Evolutionary conservation across 352 stramenopile genomes (phyloP).

Genomic region (Phytophthora quininea): DNA sequence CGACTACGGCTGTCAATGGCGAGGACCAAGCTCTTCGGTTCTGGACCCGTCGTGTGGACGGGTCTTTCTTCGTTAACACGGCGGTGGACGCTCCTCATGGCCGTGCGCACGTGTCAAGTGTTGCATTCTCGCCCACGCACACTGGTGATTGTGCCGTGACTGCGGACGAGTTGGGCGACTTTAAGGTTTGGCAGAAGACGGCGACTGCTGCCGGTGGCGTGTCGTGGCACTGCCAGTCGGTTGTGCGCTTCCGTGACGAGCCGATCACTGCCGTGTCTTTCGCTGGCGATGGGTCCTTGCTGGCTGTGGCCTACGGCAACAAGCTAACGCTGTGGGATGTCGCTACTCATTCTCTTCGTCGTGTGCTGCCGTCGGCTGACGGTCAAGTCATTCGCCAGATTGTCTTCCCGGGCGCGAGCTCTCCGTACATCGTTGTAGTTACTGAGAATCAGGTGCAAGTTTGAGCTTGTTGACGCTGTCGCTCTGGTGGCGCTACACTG

Average conservation of each 20-base stretch:
- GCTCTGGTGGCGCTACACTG: slow-evolving; percentile 76
- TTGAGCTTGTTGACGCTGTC: slow-evolving; percentile 71
- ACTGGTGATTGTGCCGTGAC: slow-evolving; percentile 62
- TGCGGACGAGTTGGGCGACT: slow-evolving; percentile 69
- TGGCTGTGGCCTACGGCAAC: slow-evolving; percentile 83
- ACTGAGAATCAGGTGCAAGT: slow-evolving; percentile 69
- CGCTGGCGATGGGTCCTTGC: slow-evolving; percentile 75
- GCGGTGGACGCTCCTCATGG: slow-evolving; percentile 82
- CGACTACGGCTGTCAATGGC: slow-evolving; percentile 22
- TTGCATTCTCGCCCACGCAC: slow-evolving; percentile 57
- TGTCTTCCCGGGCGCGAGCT: slow-evolving; percentile 60
- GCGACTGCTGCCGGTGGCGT: slow-evolving; percentile 9
- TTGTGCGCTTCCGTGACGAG: slow-evolving; percentile 76
- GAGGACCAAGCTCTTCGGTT: slow-evolving; percentile 76
- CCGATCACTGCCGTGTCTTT: slow-evolving; percentile 77
- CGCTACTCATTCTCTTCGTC: slow-evolving; percentile 69
- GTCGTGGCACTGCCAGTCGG: slow-evolving; percentile 80
- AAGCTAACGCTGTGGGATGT: slow-evolving; percentile 89
- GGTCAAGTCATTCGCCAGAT: slow-evolving; percentile 58
- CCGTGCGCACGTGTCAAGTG: slow-evolving; percentile 47
- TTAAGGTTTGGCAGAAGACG: slow-evolving; percentile 82
- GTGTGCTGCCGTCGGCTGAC: slow-evolving; percentile 75
- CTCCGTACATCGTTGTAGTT: slow-evolving; percentile 68
- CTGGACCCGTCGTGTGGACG: slow-evolving; percentile 77
- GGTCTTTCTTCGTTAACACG: slow-evolving; percentile 82